A percentile compares a stretch with the other conserved stretches of the same genome.
Conservation (phyloP, 75 land plant species). For the Sequoiadendron giganteum region DNA sequence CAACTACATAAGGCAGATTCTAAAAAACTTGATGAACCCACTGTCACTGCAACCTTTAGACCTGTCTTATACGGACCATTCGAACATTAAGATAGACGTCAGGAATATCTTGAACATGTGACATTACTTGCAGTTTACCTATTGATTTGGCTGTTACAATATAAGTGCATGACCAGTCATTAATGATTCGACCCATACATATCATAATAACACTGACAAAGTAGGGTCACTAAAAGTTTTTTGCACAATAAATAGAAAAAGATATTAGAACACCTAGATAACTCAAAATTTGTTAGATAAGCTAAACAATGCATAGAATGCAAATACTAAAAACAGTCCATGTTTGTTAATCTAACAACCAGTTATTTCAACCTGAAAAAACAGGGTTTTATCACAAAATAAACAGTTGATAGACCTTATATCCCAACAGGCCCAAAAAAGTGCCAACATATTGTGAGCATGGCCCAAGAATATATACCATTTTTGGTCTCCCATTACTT, state of each 20-base stretch:
- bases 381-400: neutral
- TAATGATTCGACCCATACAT: neutral
- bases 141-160: neutral
- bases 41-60: no score
- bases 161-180: neutral
- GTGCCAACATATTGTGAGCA: neutral
- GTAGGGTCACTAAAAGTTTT: no score
- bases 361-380: no score
- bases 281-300: neutral
- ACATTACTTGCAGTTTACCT: neutral
- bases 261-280: neutral
- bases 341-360: neutral
- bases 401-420: neutral
- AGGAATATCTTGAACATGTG: neutral
- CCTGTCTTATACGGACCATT: neutral
- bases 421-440: neutral
- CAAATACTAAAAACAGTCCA: neutral
- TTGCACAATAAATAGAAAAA: no score
- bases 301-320: neutral
- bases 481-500: neutral
- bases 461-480: neutral
- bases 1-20: no score
- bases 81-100: neutral
- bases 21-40: no score
- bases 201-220: no score